phyloP scores from a whole-genome alignment of 139 green algal genomes.

The Pseudopediastrum boryanum region DNA sequence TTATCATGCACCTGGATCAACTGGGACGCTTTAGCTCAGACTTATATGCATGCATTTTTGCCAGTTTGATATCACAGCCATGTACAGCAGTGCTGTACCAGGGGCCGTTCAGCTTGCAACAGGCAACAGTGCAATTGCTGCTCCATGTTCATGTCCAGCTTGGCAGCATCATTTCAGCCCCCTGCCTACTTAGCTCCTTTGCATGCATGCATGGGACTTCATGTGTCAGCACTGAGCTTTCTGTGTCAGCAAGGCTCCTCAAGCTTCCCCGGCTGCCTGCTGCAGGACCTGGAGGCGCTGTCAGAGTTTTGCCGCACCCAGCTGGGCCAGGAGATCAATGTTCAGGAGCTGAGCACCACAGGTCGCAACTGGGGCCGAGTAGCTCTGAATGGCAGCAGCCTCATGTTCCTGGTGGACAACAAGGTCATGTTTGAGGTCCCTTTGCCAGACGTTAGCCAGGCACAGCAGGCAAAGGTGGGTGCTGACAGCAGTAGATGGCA shows the following conservation, averaged over 20 bases:
- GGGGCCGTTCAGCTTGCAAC: neutral
- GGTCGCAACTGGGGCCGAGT: slow-evolving; percentile 83
- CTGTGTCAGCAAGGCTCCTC: too few species aligned
- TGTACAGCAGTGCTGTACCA: neutral
- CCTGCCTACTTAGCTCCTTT: too few species aligned
- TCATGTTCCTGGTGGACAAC: slow-evolving; percentile 81
- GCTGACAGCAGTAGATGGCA: too few species aligned
- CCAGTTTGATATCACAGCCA: neutral
- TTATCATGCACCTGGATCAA: too few species aligned
- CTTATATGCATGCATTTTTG: too few species aligned
- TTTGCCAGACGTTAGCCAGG: slow-evolving; percentile 81
- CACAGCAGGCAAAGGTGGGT: slow-evolving; percentile 76
- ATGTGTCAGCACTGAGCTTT: too few species aligned
- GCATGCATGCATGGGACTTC: too few species aligned
- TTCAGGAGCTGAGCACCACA: slow-evolving; percentile 24
- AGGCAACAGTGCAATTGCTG: neutral
- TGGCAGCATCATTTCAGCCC: neutral
- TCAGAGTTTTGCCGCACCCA: slow-evolving; percentile 27
- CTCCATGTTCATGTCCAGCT: neutral
- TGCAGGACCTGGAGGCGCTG: slow-evolving; percentile 45
- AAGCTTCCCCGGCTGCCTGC: neutral
- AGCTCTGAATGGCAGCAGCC: slow-evolving; percentile 60
- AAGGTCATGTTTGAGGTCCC: slow-evolving; percentile 85
- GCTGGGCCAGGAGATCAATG: slow-evolving; percentile 20
- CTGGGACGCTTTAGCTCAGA: neutral